Conservation (phyloP, 257 asterid species). For the Scutellaria minor region DNA sequence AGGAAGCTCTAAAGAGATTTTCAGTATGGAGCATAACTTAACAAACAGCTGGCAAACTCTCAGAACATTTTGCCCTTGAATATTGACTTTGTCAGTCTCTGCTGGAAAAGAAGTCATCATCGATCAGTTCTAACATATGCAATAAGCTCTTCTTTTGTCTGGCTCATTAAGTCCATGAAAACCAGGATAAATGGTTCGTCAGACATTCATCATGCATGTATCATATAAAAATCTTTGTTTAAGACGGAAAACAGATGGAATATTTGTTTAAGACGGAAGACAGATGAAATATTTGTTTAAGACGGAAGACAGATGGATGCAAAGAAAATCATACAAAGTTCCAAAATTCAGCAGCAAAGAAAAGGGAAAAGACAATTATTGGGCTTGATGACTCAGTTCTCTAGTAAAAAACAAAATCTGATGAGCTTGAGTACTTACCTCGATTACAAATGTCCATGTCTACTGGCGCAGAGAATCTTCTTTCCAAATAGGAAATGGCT, state of each 20-base stretch:
- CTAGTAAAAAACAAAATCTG: slow-evolving; percentile 20
- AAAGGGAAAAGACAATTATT: slow-evolving; percentile 9
- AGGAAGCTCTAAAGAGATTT: slow-evolving; percentile 47
- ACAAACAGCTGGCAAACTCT: slow-evolving; percentile 71
- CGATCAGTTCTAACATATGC: slow-evolving; percentile 33
- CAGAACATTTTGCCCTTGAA: slow-evolving; percentile 73
- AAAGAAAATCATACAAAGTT: not conserved
- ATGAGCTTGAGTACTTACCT: slow-evolving; percentile 46
- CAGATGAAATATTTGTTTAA: slow-evolving; percentile 6
- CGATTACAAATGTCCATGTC: slow-evolving; percentile 60
- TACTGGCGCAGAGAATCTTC: slow-evolving; percentile 53
- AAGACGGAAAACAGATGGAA: not conserved
- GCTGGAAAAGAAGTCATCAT: slow-evolving; percentile 45
- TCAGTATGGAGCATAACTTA: slow-evolving; percentile 60
- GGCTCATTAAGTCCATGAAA: not conserved
- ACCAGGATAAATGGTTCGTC: slow-evolving; percentile 19
- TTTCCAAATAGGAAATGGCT: slow-evolving; percentile 65
- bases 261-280: not conserved
- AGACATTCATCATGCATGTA: slow-evolving; percentile 18
- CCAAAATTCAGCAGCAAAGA: slow-evolving; percentile 14
- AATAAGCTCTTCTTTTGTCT: not conserved
- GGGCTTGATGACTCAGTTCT: slow-evolving; percentile 1
- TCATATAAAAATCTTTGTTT: slow-evolving; percentile 13
- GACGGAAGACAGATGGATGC: not conserved
- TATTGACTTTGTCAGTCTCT: slow-evolving; percentile 46